A percentile compares a stretch with the other conserved stretches of the same genome.
phyloP scores from a whole-genome alignment of 106 monocot species.

The Acorus calamus region DNA sequence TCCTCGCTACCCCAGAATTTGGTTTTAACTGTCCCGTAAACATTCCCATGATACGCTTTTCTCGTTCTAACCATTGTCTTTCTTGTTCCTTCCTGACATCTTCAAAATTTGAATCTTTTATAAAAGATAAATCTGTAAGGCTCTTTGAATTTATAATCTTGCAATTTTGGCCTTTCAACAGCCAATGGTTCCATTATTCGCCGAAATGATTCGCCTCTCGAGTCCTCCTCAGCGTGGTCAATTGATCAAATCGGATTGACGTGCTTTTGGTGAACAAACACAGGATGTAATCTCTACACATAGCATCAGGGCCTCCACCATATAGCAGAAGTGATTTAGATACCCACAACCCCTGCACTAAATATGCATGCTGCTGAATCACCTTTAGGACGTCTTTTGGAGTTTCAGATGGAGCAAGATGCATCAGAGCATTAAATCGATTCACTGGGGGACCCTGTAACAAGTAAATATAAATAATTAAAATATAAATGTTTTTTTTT shows the following conservation, averaged over 20 bases:
- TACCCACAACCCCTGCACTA: slow-evolving; percentile 89
- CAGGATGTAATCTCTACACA: slow-evolving; percentile 58
- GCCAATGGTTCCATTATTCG: slow-evolving; percentile 38
- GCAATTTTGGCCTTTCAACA: slow-evolving; percentile 25
- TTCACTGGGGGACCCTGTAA: slow-evolving; percentile 56
- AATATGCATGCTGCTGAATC: slow-evolving; percentile 50
- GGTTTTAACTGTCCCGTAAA: slow-evolving; percentile 6
- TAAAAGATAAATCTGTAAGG: slow-evolving; percentile 35
- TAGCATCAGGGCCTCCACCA: slow-evolving; percentile 11
- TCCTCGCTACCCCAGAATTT: slow-evolving; percentile 3
- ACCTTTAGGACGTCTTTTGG: slow-evolving; percentile 34
- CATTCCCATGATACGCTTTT: slow-evolving; percentile 22
- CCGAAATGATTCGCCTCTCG: neutral
- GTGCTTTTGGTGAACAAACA: slow-evolving; percentile 45
- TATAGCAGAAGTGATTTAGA: slow-evolving; percentile 59
- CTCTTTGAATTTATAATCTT: slow-evolving; percentile 74
- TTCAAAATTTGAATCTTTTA: slow-evolving; percentile 27
- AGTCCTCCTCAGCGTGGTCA: slow-evolving; percentile 11
- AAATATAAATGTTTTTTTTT: too few relatives aligned
- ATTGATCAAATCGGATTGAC: slow-evolving; percentile 18
- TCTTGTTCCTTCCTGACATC: slow-evolving; percentile 54
- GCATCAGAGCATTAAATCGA: slow-evolving; percentile 51
- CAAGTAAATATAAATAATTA: too few relatives aligned
- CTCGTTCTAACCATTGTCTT: slow-evolving; percentile 39
- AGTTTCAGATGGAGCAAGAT: slow-evolving; percentile 52